Evolutionary conservation across 1,139 yeast species (phyloP).

Genomic region (Blastobotrys petasosporus): DNA sequence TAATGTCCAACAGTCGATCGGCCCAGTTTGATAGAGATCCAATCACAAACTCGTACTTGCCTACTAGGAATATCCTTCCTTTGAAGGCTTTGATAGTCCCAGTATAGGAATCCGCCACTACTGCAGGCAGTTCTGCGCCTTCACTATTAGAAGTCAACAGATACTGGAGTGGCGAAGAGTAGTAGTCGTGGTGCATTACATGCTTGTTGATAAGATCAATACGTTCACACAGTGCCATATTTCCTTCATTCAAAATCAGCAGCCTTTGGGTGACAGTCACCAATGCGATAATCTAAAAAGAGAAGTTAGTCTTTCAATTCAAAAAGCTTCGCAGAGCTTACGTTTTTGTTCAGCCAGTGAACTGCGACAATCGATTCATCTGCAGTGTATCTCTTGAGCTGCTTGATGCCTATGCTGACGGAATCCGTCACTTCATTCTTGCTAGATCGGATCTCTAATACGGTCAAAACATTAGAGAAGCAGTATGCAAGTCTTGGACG

Average conservation of each 20-base stretch:
- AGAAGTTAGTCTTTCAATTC: not conserved
- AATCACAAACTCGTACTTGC: conserved; percentile 44
- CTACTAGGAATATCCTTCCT: conserved; percentile 45
- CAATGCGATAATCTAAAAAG: conserved; percentile 39
- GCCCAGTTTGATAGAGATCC: conserved; percentile 73
- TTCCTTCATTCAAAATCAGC: conserved; percentile 38
- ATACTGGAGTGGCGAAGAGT: conserved; percentile 27
- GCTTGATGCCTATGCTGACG: conserved; percentile 37
- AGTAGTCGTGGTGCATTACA: conserved; percentile 39
- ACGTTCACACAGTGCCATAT: conserved; percentile 36
- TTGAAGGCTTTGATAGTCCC: conserved; percentile 39
- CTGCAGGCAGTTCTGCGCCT: conserved; percentile 18
- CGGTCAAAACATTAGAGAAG: conserved; percentile 54
- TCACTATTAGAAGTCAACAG: conserved; percentile 19
- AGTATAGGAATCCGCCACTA: conserved; percentile 33
- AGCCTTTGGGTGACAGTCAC: conserved; percentile 47
- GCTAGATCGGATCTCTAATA: conserved; percentile 49
- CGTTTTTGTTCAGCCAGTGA: conserved; percentile 53
- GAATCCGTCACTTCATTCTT: conserved; percentile 35
- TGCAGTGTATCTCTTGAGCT: conserved; percentile 43
- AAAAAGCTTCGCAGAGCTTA: conserved; percentile 14
- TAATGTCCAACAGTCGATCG: conserved; percentile 47
- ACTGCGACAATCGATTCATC: conserved; percentile 46
- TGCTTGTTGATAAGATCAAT: conserved; percentile 45
- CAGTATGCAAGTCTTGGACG: conserved; percentile 50